Conservation (phyloP, 805 yeast species). For the Yamadazyma paraphyllophila region DNA sequence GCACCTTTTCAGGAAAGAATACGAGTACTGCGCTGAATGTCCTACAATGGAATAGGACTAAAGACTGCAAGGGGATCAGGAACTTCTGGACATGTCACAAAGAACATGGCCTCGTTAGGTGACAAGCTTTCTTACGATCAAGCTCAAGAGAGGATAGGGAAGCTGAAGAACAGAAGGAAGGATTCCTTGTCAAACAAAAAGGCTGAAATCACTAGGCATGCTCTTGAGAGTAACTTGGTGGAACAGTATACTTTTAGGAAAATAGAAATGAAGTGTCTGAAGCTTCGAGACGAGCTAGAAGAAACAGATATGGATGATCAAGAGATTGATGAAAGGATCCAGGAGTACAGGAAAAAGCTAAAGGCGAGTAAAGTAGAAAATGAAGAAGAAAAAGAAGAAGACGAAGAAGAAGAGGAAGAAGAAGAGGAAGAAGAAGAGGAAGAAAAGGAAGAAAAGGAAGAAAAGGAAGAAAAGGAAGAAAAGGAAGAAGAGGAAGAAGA, state of each 20-base stretch:
- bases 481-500: too few relatives aligned
- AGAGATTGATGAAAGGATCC: conserved; percentile 22
- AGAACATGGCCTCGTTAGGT: conserved; percentile 31
- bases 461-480: too few relatives aligned
- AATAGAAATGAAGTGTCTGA: conserved; percentile 48
- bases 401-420: too few relatives aligned
- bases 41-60: conserved; percentile 12
- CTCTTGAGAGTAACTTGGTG: conserved; percentile 19
- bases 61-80: conserved; percentile 54
- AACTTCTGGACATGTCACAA: conserved; percentile 60
- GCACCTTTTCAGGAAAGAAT: neutral
- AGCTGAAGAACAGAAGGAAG: conserved; percentile 1
- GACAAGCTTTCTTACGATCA: conserved; percentile 22
- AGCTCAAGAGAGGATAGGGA: conserved; percentile 11
- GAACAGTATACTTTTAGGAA: conserved; percentile 32
- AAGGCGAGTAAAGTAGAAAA: neutral
- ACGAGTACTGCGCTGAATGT: conserved; percentile 1
- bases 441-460: too few relatives aligned
- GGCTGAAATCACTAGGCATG: conserved; percentile 17
- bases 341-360: conserved; percentile 15
- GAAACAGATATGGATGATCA: conserved; percentile 41
- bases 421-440: too few relatives aligned
- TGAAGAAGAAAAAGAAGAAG: too few relatives aligned
- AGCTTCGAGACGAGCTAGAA: conserved; percentile 50
- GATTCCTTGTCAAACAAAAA: conserved; percentile 4